Evolutionary conservation across 2,329 filamentous ascomycete genomes (phyloP), one percentile per base, ranked within the genome.

Genomic region (Incumbomyces delicatus): DNA sequence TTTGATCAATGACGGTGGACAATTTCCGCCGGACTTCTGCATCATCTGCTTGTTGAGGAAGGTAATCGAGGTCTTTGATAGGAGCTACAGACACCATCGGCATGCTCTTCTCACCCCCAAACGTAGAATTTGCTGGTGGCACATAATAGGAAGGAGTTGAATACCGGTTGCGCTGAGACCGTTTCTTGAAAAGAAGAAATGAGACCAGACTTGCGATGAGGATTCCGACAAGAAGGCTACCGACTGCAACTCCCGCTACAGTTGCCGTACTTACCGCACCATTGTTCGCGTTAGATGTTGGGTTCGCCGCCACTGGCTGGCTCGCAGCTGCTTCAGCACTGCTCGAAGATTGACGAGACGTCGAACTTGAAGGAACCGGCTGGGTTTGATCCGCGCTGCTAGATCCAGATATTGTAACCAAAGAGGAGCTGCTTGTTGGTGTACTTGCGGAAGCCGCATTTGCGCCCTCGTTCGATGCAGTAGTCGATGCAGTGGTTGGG

Each of bases 11-110:
- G 1, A 66, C 40, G 1, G 58, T 58, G 36, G 59, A 55, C 16
- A 64, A 53, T 4, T 55, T 51, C 6, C 31, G 48, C 6, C 42
- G 50, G 2, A 65, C 52, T 0, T 56, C 55, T 5, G 54, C 49
- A 40, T 66, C 63, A 32, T 64, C 63, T 1, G 59, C 58, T 6
- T 60, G 56, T 13, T 59, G 54, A 3, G 63, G 60, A 8, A 60
- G 53, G 34, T 58, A 35, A 37, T 45, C 45, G 16, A 37, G 10
- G 16, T n/a, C 22, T 13, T 16, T 38, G 16, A 36, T 14, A 6
- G 31, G 17, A 5, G 11, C 41, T 29, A 22, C 16, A 37, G 22
- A 38, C 13, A 38, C 30, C 30, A 40, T 37, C 27, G 33, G 30
- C 16, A 18, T 44, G 3, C 30, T 29, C 31, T 44, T 40, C 34